These are phyloP conservation scores for Phytophthora foliorum DNA, from an alignment of 352 stramenopile genomes.

Conservation along the genomic window DNA sequence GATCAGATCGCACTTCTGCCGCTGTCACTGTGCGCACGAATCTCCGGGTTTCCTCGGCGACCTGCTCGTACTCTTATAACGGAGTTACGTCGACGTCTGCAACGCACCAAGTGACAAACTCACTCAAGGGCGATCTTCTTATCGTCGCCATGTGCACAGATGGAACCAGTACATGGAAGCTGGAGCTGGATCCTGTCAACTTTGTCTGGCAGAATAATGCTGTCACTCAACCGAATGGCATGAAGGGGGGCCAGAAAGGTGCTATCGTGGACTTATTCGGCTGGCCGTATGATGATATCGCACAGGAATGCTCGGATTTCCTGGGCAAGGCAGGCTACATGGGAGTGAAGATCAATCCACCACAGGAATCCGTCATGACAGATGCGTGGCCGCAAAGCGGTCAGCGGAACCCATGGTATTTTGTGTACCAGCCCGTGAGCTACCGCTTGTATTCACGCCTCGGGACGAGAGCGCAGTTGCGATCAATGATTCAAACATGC, in stretches of 20 bases:
- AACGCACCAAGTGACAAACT: constrained; percentile 30
- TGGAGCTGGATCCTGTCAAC: constrained; percentile 68
- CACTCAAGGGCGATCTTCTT: constrained; percentile 40
- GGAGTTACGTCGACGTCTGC: constrained; percentile 27
- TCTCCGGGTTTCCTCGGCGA: constrained; percentile 31
- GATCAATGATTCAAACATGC: constrained; percentile 75
- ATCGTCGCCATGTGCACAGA: constrained; percentile 44
- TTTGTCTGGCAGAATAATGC: constrained; percentile 67
- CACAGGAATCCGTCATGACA: constrained; percentile 64
- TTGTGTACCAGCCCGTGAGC: constrained; percentile 73
- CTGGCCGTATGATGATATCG: constrained; percentile 74
- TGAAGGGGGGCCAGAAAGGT: constrained; percentile 62
- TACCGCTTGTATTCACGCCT: constrained; percentile 71
- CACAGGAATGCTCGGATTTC: constrained; percentile 67
- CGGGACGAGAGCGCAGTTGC: constrained; percentile 56
- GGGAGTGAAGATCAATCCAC: constrained; percentile 76
- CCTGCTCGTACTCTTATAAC: constrained; percentile 59
- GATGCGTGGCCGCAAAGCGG: constrained; percentile 48
- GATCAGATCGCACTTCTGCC: constrained; percentile 36
- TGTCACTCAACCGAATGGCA: constrained; percentile 40
- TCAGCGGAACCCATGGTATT: constrained; percentile 77
- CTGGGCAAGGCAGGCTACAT: constrained; percentile 75
- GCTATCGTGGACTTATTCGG: constrained; percentile 79
- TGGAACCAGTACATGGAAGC: constrained; percentile 20
- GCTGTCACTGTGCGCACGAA: constrained; percentile 52